Conservation (phyloP, 345 rosid species). For the Balakata baccata region DNA sequence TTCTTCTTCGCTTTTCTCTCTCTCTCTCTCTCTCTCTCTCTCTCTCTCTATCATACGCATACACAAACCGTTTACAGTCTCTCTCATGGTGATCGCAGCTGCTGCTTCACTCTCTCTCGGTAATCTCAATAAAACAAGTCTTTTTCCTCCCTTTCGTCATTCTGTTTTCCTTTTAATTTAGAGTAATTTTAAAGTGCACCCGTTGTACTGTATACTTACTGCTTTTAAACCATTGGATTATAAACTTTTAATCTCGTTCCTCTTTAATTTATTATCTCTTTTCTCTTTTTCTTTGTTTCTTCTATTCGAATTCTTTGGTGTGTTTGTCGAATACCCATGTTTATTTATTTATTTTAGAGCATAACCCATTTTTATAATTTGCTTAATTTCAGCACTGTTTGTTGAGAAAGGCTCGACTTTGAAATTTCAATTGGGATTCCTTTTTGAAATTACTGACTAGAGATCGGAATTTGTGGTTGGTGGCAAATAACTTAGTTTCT, state of each 20-base stretch:
- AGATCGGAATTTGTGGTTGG: neutral
- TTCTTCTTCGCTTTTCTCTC: neutral
- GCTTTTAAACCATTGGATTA: too few species aligned
- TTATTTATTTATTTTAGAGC: neutral
- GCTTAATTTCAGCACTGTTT: neutral
- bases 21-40: constrained; percentile 1
- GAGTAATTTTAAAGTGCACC: too few species aligned
- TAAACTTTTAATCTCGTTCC: too few species aligned
- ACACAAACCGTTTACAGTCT: neutral
- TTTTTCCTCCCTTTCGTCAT: neutral
- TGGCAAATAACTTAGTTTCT: constrained; percentile 1
- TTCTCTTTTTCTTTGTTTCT: neutral
- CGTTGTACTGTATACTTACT: too few species aligned
- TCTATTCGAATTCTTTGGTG: constrained; percentile 3
- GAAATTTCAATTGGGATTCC: neutral
- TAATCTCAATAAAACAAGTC: constrained; percentile 16
- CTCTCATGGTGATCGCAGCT: constrained; percentile 70
- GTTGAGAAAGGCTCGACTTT: constrained; percentile 6
- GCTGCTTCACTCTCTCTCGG: constrained; percentile 62
- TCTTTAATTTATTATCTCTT: neutral
- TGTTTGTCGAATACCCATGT: constrained; percentile 6
- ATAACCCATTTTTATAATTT: constrained; percentile 4
- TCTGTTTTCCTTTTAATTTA: neutral
- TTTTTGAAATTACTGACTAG: neutral
- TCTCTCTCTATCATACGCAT: neutral